These are phyloP conservation scores for Monilinia laxa DNA, from an alignment of 2,329 filamentous ascomycete genomes.

Conservation along the genomic window DNA sequence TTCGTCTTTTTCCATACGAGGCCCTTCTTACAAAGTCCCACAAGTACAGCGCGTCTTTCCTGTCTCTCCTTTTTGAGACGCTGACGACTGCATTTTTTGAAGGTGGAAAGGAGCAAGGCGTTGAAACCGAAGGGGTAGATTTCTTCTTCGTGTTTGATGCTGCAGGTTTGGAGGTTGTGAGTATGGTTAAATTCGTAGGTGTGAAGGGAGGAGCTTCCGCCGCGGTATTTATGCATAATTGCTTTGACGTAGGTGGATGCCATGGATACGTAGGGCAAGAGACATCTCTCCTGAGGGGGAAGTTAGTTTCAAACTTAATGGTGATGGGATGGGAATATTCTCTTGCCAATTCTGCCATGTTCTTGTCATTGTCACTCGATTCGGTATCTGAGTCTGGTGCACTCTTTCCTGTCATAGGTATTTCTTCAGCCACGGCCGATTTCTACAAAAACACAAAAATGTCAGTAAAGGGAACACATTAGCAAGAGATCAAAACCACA, in stretches of 20 bases:
- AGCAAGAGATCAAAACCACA: too few relatives aligned
- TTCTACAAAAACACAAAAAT: not conserved
- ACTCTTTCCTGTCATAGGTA: too few relatives aligned
- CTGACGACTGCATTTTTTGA: not conserved
- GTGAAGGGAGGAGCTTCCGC: constrained; percentile 1
- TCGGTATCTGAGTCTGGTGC: not conserved
- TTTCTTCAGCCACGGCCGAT: not conserved
- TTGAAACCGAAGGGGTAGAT: not conserved
- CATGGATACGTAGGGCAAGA: not conserved
- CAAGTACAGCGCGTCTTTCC: not conserved
- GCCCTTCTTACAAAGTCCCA: not conserved
- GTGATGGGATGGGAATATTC: not conserved
- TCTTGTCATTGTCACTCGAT: not conserved
- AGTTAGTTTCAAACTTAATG: not conserved
- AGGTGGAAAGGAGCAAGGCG: not conserved
- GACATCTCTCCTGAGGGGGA: not conserved
- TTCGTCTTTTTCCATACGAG: not conserved
- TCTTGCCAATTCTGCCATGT: not conserved
- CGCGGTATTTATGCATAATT: too few relatives aligned
- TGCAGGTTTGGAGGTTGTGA: not conserved
- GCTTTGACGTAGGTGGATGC: not conserved
- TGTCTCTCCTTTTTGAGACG: not conserved
- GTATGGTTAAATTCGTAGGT: not conserved
- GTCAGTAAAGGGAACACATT: too few relatives aligned
- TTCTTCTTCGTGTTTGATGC: constrained; percentile 5